These are phyloP conservation scores for Cadophora malorum DNA, from an alignment of 2,329 filamentous ascomycete species.

Conservation along the genomic window DNA sequence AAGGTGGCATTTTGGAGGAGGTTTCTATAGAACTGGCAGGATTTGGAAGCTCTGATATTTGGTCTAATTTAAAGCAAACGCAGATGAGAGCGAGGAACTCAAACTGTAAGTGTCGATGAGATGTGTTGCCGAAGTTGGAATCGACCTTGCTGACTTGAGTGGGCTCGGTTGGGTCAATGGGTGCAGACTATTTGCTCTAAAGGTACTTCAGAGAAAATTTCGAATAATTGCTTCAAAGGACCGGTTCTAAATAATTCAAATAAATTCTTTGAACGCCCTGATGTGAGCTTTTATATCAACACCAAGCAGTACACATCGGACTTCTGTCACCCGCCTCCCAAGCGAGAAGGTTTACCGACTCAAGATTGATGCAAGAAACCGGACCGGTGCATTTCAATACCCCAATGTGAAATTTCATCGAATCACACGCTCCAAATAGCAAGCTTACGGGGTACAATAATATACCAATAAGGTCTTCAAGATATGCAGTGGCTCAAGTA, in stretches of 20 bases:
- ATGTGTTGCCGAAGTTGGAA: too few relatives aligned
- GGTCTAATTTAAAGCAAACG: too few relatives aligned
- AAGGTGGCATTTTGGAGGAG: conserved; percentile 11
- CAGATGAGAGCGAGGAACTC: too few relatives aligned
- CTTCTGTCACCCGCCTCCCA: neutral
- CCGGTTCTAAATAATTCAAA: neutral
- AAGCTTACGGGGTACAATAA: neutral
- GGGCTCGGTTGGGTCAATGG: too few relatives aligned
- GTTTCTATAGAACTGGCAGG: too few relatives aligned
- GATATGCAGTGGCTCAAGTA: neutral
- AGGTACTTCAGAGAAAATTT: too few relatives aligned
- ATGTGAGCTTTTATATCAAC: neutral
- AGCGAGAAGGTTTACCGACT: conserved; percentile 11
- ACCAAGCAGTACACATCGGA: neutral
- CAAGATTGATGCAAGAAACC: neutral
- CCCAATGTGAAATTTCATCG: too few relatives aligned
- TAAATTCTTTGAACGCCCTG: neutral
- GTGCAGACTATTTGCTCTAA: too few relatives aligned
- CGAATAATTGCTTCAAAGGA: too few relatives aligned
- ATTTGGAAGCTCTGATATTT: too few relatives aligned
- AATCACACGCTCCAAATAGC: neutral
- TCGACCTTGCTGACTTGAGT: too few relatives aligned
- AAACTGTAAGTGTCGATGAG: too few relatives aligned
- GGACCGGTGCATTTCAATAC: neutral
- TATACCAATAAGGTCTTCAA: neutral